These are phyloP conservation scores for Lagenidium sp. DNA, from an alignment of 352 stramenopile genomes.

Conservation along the genomic window DNA sequence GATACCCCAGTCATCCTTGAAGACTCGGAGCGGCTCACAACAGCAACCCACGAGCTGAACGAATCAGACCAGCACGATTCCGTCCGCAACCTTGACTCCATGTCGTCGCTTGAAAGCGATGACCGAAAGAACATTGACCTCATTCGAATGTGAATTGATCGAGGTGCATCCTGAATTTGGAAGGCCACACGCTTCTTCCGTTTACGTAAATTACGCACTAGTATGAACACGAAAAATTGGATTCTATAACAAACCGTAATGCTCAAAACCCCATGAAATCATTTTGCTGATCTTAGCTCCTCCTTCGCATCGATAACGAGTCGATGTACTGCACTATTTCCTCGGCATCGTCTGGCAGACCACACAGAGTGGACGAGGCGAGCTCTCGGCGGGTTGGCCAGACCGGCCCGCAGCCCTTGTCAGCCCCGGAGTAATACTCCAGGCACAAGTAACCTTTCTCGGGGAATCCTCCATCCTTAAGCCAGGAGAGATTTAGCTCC, in stretches of 20 bases:
- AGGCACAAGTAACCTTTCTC: constrained; percentile 69
- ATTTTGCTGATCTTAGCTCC: too few relatives aligned
- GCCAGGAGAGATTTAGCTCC: constrained; percentile 75
- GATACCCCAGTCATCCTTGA: too few relatives aligned
- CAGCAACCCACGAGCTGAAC: too few relatives aligned
- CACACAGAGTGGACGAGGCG: constrained; percentile 35
- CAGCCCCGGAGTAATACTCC: constrained; percentile 70
- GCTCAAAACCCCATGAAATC: background rate
- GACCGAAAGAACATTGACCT: constrained; percentile 20
- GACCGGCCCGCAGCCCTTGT: constrained; percentile 62
- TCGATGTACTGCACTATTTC: constrained; percentile 46
- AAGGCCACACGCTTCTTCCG: too few relatives aligned
- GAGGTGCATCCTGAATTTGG: background rate
- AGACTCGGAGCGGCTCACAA: too few relatives aligned
- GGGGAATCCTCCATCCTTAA: constrained; percentile 68
- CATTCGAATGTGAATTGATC: constrained; percentile 22
- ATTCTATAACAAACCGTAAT: background rate
- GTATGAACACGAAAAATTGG: background rate
- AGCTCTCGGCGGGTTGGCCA: constrained; percentile 56
- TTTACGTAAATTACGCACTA: background rate
- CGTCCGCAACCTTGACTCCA: constrained; percentile 31
- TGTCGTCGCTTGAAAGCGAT: constrained; percentile 23
- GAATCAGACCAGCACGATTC: constrained; percentile 3
- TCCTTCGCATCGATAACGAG: constrained; percentile 41
- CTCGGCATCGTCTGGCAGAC: constrained; percentile 36